phyloP scores from a whole-genome alignment of 768 basidiomycete genomes.

The Crepidotus variabilis region DNA sequence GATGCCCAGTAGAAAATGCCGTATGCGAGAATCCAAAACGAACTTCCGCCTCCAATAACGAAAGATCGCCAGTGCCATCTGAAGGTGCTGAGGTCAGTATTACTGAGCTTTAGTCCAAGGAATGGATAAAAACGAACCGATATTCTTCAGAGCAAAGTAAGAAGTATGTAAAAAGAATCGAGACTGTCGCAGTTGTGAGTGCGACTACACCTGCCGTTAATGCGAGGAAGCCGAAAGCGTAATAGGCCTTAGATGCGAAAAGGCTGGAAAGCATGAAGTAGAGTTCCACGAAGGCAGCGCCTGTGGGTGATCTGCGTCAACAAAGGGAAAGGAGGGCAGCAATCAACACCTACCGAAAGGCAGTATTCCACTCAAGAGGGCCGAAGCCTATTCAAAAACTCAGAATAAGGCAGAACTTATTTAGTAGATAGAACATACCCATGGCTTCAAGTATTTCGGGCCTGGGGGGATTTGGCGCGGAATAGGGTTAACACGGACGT shows the following conservation, averaged over 20 bases:
- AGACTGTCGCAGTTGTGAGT: conserved; percentile 87
- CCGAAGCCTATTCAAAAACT: conserved; percentile 45
- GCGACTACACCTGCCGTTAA: conserved; percentile 80
- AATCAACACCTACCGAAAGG: conserved; percentile 65
- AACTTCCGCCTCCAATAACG: conserved; percentile 86
- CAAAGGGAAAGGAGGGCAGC: background rate
- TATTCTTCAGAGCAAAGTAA: conserved; percentile 93
- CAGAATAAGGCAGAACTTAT: conserved; percentile 2
- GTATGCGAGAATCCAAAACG: conserved; percentile 88
- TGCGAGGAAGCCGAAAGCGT: conserved; percentile 94
- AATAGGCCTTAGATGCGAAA: conserved; percentile 90
- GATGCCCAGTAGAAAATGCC: conserved; percentile 88
- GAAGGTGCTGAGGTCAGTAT: background rate
- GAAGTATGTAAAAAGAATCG: conserved; percentile 89
- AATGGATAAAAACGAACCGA: conserved; percentile 41
- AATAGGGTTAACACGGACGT: conserved; percentile 87
- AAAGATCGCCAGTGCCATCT: conserved; percentile 99
- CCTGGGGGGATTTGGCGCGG: conserved; percentile 93
- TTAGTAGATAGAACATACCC: conserved; percentile 41
- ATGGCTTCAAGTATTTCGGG: conserved; percentile 80
- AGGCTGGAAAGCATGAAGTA: conserved; percentile 90
- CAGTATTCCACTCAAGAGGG: conserved; percentile 83
- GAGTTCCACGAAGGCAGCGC: conserved; percentile 92
- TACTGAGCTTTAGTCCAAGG: background rate
- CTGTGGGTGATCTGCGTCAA: conserved; percentile 29